phyloP scores from a whole-genome alignment of 805 yeast species.

The Kuraishia ogatae region DNA sequence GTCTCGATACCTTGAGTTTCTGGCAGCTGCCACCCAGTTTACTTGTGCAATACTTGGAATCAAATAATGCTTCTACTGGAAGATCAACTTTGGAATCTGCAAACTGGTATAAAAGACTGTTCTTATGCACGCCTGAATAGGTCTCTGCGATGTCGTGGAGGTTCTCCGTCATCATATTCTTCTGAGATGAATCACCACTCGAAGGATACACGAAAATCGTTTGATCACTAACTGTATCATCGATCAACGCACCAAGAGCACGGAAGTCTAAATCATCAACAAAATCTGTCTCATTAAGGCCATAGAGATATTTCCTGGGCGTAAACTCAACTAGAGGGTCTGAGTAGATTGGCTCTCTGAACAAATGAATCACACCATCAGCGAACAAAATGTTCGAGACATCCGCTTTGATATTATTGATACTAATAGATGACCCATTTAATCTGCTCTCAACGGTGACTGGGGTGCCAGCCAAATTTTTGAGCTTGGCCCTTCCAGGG shows the following conservation, averaged over 20 bases:
- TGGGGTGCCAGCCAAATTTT: slow-evolving; percentile 19
- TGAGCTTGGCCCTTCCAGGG: neutral
- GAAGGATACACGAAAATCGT: slow-evolving; percentile 50
- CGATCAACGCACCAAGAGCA: slow-evolving; percentile 45
- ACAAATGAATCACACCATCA: slow-evolving; percentile 43
- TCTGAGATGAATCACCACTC: slow-evolving; percentile 16
- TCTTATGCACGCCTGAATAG: slow-evolving; percentile 7
- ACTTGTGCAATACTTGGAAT: slow-evolving; percentile 48
- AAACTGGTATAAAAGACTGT: slow-evolving; percentile 56
- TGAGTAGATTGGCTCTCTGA: slow-evolving; percentile 21
- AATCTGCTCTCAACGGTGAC: slow-evolving; percentile 5
- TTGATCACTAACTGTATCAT: slow-evolving; percentile 38
- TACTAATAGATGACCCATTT: neutral
- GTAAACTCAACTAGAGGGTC: slow-evolving; percentile 29
- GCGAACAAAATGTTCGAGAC: slow-evolving; percentile 32
- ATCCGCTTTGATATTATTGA: neutral
- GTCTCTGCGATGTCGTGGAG: neutral
- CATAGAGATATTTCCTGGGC: slow-evolving; percentile 49
- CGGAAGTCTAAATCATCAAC: slow-evolving; percentile 66
- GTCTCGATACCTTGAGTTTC: slow-evolving; percentile 36
- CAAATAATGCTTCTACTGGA: slow-evolving; percentile 27
- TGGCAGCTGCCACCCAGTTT: slow-evolving; percentile 61
- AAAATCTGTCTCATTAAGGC: slow-evolving; percentile 49
- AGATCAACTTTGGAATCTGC: slow-evolving; percentile 33
- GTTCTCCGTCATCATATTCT: slow-evolving; percentile 14